Base-by-base conservation (phyloP, 371 early-diverging fungal genomes). In the Apophysomyces ossiformis region DNA sequence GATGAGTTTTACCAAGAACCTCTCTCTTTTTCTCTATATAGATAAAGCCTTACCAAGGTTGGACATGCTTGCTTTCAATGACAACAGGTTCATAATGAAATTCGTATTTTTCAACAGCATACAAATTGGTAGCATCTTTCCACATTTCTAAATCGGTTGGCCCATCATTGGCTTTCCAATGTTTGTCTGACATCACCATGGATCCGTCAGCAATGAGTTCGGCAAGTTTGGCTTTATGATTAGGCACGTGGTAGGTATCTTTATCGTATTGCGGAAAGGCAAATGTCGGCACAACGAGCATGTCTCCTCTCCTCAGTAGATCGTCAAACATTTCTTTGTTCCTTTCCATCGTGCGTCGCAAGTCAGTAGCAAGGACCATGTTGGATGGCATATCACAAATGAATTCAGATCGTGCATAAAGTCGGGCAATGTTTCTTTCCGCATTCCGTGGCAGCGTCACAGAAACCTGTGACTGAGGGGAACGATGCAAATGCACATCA, bases 11-110 rank as follows among this genome's bases (percentile, higher is more conserved):
- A 26, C 4, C 37, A 36, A 41, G 15, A 54, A 37, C 4, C 1
- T 11, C 5, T 13, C n/a, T 41, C 16, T 38, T n/a, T n/a, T n/a
- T n/a, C n/a, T n/a, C n/a, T n/a, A n/a, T n/a, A 7, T 43, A 18
- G 7, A 37, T 26, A 37, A 1, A 45, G 9, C n/a, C 45, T 68
- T 75, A 78, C 83, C 81, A 83, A 32, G 81, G 81, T 16, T 77
- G 79, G 8, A 75, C 68, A 0, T 67, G 66, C 35, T 78, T 79
- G 50, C 76, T 77, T 56, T 76, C 73, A 43, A 83, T 73, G 6
- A 79, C 76, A 1, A 83, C 73, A 35, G 84, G 84, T 38, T 81
- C 78, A 39, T 83, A 83, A 57, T 81, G 79, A 15, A 74, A 73
- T 57, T 83, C 81, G 35, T 83, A 83, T 16, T 78, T 71, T 11